Evolutionary conservation across 1,284 basidiomycete species (phyloP).

Genomic region (Ustilago xerochloae): DNA sequence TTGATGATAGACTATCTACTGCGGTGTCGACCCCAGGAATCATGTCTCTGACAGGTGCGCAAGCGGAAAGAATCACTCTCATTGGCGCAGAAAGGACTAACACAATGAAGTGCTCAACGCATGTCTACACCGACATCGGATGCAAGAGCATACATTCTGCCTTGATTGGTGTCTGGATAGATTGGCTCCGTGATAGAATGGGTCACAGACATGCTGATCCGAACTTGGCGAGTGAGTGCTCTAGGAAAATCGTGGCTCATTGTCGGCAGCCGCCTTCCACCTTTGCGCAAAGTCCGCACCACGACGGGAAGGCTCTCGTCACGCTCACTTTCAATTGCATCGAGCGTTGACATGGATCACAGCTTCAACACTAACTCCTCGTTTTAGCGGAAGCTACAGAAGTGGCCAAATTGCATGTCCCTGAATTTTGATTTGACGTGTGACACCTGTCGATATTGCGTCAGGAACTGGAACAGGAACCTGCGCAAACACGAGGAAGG

Average conservation of each 20-base stretch:
- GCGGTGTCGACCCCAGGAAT: background rate
- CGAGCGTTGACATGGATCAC: background rate
- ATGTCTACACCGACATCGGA: background rate
- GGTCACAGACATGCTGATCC: no score
- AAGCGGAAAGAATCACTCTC: background rate
- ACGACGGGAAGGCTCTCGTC: no score
- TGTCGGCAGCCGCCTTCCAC: no score
- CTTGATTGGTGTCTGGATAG: background rate
- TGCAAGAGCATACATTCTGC: background rate
- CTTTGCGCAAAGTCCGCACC: background rate
- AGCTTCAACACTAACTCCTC: conserved; percentile 3
- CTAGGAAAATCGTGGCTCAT: no score
- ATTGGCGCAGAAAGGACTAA: background rate
- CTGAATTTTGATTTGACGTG: no score
- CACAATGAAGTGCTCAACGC: background rate
- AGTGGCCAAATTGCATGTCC: no score
- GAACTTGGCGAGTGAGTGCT: no score
- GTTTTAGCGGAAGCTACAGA: background rate
- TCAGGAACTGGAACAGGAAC: no score
- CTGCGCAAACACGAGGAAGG: no score
- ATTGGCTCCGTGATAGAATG: background rate
- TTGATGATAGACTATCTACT: background rate
- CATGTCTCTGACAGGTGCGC: background rate
- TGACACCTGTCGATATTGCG: no score
- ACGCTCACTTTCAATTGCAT: background rate